A percentile compares a stretch with the other conserved stretches of the same genome.
These are phyloP conservation scores for Oropetium thomaeum DNA, from an alignment of 176 grass and related monocot genomes.

Conservation along the genomic window DNA sequence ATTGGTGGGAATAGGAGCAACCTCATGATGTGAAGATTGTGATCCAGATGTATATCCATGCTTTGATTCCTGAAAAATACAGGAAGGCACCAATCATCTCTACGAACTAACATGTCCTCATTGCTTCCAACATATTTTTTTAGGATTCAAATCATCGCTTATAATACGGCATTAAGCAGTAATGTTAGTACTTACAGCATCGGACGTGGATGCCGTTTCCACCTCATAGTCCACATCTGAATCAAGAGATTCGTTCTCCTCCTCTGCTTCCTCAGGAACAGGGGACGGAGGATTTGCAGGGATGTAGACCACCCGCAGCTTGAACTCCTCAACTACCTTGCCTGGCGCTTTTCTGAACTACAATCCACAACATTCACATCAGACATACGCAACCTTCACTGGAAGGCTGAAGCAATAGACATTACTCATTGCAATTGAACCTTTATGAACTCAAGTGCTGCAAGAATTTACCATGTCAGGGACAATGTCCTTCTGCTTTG, in stretches of 20 bases:
- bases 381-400: background rate
- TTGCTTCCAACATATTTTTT: too few relatives aligned
- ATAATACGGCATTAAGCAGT: constrained; percentile 20
- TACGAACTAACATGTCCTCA: too few relatives aligned
- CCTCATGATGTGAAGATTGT: constrained; percentile 48
- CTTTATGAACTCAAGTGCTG: background rate
- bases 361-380: constrained; percentile 19
- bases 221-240: constrained; percentile 53
- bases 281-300: constrained; percentile 92
- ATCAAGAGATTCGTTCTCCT: constrained; percentile 55
- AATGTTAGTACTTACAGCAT: constrained; percentile 39
- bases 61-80: constrained; percentile 52
- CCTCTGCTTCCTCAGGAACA: constrained; percentile 84
- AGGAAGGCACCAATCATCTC: background rate
- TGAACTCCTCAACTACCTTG: constrained; percentile 80
- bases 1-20: constrained; percentile 35
- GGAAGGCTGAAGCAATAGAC: background rate
- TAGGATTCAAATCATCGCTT: too few relatives aligned
- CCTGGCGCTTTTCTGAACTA: constrained; percentile 74
- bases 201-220: constrained; percentile 36
- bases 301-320: constrained; percentile 82
- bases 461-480: constrained; percentile 56
- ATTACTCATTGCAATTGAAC: background rate
- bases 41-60: constrained; percentile 40
- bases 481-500: constrained; percentile 53